These are phyloP conservation scores for Ilyonectria mors-panacis DNA, from an alignment of 2,329 filamentous ascomycete species.

Conservation along the genomic window DNA sequence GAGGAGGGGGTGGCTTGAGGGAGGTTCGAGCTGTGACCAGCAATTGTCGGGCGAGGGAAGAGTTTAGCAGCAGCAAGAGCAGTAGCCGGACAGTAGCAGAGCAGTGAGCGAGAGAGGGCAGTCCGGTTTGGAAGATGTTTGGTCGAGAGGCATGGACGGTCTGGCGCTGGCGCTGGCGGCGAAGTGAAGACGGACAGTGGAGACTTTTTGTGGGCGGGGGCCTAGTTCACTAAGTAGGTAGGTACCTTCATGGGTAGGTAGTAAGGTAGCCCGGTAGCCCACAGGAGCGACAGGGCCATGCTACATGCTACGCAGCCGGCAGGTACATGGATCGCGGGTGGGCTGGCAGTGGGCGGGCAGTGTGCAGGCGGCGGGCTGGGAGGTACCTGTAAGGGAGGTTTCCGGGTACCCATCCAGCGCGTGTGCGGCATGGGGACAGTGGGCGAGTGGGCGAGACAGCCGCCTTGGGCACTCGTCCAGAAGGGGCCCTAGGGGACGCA, in stretches of 20 bases:
- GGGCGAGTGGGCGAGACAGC: constrained; percentile 28
- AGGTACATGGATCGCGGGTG: constrained; percentile 16
- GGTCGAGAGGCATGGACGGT: constrained; percentile 31
- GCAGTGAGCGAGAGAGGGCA: constrained; percentile 23
- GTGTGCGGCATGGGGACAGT: constrained; percentile 20
- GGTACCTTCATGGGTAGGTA: constrained; percentile 1
- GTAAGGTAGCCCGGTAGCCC: constrained; percentile 6
- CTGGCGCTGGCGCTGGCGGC: constrained; percentile 28
- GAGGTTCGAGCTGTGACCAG: constrained; percentile 45
- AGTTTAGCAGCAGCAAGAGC: constrained; percentile 30
- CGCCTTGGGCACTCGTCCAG: constrained; percentile 21
- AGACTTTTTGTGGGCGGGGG: constrained; percentile 30
- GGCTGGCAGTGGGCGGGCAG: constrained; percentile 2
- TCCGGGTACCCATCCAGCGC: constrained; percentile 23
- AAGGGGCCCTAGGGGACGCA: constrained; percentile 10
- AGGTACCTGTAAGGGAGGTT: constrained; percentile 20
- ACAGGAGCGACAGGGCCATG: constrained; percentile 4
- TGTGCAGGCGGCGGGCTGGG: constrained; percentile 1
- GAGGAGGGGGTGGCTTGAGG: constrained; percentile 51
- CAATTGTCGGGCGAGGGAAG: constrained; percentile 37
- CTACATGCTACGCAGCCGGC: constrained; percentile 13
- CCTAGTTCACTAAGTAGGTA: constrained; percentile 24
- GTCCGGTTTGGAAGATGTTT: constrained; percentile 29
- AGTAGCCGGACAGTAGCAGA: constrained; percentile 32
- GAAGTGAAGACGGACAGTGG: constrained; percentile 29